Base-by-base conservation (phyloP, 495 filamentous ascomycete genomes). In the Penicillium soppii region DNA sequence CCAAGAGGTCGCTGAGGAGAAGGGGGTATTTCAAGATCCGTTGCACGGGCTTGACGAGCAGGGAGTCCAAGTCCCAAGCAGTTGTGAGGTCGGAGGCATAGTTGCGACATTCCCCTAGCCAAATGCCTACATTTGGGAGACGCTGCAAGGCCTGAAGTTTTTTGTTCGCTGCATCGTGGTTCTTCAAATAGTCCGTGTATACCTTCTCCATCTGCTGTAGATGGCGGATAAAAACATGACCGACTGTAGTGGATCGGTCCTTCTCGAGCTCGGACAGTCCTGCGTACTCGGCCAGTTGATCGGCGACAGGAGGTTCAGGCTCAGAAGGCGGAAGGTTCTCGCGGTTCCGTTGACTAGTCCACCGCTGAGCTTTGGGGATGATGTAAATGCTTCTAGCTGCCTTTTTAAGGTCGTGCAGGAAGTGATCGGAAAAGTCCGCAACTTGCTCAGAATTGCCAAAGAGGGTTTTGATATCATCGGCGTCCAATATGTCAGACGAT, bases 41-140 rank as follows among this genome's bases (percentile, higher is more conserved):
- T 70, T 99, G 94, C 56, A 92, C 87, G 7, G 94, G 94, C 68
- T 99, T 99, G 51, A 99, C 90, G 12, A 99, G 79, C 27, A 99
- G 74, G 5, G 94, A 91, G 65, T 96, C 91, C 42, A 99, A 70
- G 62, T 95, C 86, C 95, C 95, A 97, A 4, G 95, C 92, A 7
- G 78, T 78, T 0, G 94, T 99, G 21, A 99, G 75, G 62, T 96
- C 95, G 46, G 86, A 83, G 0, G 91, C 92, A 61, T 87, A 89
- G 30, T 88, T 80, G 54, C 88, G 88, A 63, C 94, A 99, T 66
- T 96, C 94, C 50, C 87, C 84, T 25, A 96, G 73, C 94, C 94
- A 99, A 42, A 95, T 85, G 30, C 84, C 82, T 40, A 97, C 89
- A 5, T 86, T 87, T 10, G 79, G 74, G 35, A 86, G 85, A 45